Conservation (phyloP, 2,329 filamentous ascomycete species). For the Colletotrichum incanum region DNA sequence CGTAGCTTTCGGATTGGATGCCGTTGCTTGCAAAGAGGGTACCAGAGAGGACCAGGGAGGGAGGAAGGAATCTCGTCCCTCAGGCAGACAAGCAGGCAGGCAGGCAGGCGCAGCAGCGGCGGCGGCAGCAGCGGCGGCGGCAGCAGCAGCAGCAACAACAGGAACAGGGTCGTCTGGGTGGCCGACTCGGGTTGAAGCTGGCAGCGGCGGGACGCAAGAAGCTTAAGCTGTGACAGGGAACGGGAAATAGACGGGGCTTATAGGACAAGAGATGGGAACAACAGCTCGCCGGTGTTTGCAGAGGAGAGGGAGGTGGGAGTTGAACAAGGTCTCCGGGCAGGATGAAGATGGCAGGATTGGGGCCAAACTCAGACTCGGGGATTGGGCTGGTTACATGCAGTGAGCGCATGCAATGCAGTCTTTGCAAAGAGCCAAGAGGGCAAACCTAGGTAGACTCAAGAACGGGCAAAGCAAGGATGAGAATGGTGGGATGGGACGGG, state of each 20-base stretch:
- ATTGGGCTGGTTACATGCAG: not conserved
- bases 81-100: not conserved
- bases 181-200: not conserved
- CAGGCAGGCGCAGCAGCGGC: not conserved
- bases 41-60: not conserved
- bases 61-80: not conserved
- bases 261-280: not conserved
- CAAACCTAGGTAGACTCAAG: not conserved
- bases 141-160: conserved; percentile 13
- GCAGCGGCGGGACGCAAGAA: conserved; percentile 21
- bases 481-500: not conserved
- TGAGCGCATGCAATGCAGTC: not conserved
- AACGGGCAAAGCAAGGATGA: conserved; percentile 10
- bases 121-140: not conserved
- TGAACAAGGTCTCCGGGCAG: not conserved
- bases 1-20: conserved; percentile 15
- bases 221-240: conserved; percentile 28
- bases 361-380: conserved; percentile 9
- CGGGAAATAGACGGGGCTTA: conserved; percentile 13
- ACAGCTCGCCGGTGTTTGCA: not conserved
- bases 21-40: conserved; percentile 20
- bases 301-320: not conserved
- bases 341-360: not conserved
- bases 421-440: conserved; percentile 10
- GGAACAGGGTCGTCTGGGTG: conserved; percentile 9